Percentiles rank a stretch among this genome's conserved stretches.
Evolutionary conservation across 306 rosid species (phyloP).

Genomic region (Ormosia emarginata): DNA sequence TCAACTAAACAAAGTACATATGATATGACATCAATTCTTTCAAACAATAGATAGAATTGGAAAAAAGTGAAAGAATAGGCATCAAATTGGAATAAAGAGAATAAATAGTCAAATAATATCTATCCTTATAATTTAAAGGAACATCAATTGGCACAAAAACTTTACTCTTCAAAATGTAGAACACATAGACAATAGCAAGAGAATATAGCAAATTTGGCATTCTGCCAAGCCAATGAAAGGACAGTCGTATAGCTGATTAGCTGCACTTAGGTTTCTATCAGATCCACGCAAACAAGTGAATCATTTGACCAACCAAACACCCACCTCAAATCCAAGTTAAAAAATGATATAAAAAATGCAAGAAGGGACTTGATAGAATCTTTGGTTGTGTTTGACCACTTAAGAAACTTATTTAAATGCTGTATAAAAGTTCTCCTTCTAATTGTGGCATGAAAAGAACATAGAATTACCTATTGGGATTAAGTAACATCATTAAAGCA

Average conservation of each 20-base stretch:
- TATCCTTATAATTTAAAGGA: not conserved
- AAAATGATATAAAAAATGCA: not conserved
- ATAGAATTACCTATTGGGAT: not conserved
- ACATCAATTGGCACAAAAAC: not conserved
- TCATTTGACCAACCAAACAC: not conserved
- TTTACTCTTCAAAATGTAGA: not conserved
- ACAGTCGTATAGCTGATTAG: not conserved
- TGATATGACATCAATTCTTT: not conserved
- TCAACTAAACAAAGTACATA: constrained; percentile 6
- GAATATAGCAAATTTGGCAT: not conserved
- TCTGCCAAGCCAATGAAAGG: not conserved
- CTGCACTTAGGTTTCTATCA: not conserved
- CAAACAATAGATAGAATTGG: not conserved
- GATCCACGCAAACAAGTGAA: not conserved
- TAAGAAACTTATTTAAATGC: not conserved
- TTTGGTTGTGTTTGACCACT: not conserved
- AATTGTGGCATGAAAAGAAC: not conserved
- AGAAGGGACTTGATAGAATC: not conserved
- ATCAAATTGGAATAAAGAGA: not conserved
- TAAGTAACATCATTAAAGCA: not conserved
- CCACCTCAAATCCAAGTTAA: not conserved
- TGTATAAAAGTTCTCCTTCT: not conserved
- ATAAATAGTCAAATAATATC: not conserved
- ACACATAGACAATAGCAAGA: not conserved
- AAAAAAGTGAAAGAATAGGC: not conserved